These are phyloP conservation scores for Phialophora verrucosa DNA, from an alignment of 2,329 filamentous ascomycete species.

Conservation along the genomic window DNA sequence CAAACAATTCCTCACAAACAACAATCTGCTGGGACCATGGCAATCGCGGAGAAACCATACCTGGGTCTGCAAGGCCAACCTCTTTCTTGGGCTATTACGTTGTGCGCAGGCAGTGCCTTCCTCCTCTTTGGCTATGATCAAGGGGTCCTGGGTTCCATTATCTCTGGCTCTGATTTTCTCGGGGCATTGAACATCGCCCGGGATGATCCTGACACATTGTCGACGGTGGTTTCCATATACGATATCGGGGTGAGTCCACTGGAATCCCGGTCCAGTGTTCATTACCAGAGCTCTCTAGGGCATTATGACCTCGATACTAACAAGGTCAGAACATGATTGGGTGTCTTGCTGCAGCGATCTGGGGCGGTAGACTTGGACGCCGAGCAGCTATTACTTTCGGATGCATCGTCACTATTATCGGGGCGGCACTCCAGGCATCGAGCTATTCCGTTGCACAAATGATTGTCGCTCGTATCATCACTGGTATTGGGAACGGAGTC, in stretches of 20 bases:
- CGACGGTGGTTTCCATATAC: constrained; percentile 1
- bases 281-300: not conserved
- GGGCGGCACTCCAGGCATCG: constrained; percentile 49
- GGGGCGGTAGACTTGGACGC: not conserved
- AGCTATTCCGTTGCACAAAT: constrained; percentile 50
- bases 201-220: not conserved
- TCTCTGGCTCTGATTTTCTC: not conserved
- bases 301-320: not conserved
- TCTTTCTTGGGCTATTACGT: constrained; percentile 15
- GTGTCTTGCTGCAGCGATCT: not conserved
- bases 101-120: constrained; percentile 8
- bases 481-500: constrained; percentile 44
- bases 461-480: constrained; percentile 53
- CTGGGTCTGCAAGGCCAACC: constrained; percentile 4
- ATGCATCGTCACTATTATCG: constrained; percentile 51
- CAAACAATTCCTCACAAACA: not conserved
- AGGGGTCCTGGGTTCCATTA: not conserved
- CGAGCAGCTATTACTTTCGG: constrained; percentile 36
- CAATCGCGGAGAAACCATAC: not conserved
- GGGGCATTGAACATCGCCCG: not conserved
- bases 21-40: not conserved
- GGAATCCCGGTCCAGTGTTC: too few relatives aligned
- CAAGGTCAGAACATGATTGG: constrained; percentile 1
- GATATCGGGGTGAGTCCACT: not conserved
- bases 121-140: constrained; percentile 11